Evolutionary conservation across 202 grass and related monocot genomes (phyloP), one percentile per base, ranked within the genome.

Genomic region (Digitaria exilis): DNA sequence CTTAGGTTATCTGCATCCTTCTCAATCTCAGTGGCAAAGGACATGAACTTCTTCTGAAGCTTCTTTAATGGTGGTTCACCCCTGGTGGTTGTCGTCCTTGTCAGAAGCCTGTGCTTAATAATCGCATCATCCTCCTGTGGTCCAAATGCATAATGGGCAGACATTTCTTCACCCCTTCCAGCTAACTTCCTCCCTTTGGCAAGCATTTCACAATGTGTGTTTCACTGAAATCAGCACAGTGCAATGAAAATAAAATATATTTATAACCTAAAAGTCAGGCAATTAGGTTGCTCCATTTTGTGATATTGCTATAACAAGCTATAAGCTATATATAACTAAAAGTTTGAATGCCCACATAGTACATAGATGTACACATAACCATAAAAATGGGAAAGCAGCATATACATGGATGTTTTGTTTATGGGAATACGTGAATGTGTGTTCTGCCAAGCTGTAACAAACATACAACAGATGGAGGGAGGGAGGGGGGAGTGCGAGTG

Each of bases 31-130:
- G 77, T 90, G 8, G 93, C 85, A 67, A 98, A 92, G n/a, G 89
- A 81, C 56, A 88, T 90, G 73, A 98, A 98, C 79, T 91, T 98
- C 77, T 95, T 98, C 83, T 93, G 92, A 75, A 98, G 91, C 74
- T 96, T 98, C 90, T 95, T 98, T 39, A 98, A 51, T 22, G 96
- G 96, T n/a, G 96, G 89, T 80, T 95, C 96, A 54, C 92, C 96
- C 35, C 96, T 85, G 16, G 92, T 98, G 25, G 96, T 95, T 55
- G 96, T 95, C 9, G 80, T 98, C 72, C 96, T 87, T 32, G 91
- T 98, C 46, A 98, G 85, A 82, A 98, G 96, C 76, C 96, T 89
- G 24, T 98, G 92, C 84, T 95, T 98, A 49, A 98, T 98, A 75
- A 98, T 98, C 1, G 61, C 83, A 88, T 98, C 92, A 88, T 98